These are phyloP conservation scores for Dinochytrium kinnereticum DNA, from an alignment of 371 early-diverging fungal species.

Conservation along the genomic window DNA sequence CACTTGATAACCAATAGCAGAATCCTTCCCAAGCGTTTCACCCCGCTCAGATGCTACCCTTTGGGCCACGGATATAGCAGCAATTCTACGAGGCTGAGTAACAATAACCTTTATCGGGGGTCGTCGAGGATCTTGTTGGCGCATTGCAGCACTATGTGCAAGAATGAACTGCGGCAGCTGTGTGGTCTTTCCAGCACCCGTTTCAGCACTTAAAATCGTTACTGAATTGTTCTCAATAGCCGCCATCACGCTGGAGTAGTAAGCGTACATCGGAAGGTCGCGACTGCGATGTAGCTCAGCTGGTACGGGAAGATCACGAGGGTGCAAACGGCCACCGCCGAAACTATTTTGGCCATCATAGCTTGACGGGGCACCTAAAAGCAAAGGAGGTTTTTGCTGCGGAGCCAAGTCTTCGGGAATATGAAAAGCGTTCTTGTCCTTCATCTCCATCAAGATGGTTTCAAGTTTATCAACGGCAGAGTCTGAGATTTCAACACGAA, in stretches of 20 bases:
- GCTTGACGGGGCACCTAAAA: not conserved
- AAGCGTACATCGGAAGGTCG: slow-evolving; percentile 43
- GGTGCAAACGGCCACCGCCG: no score
- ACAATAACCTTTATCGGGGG: slow-evolving; percentile 69
- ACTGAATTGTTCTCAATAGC: slow-evolving; percentile 67
- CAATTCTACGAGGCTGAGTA: slow-evolving; percentile 96
- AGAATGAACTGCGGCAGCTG: slow-evolving; percentile 90
- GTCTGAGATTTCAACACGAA: slow-evolving; percentile 35
- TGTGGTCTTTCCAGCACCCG: slow-evolving; percentile 96
- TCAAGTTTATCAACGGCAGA: slow-evolving; percentile 17
- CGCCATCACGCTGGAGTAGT: slow-evolving; percentile 49
- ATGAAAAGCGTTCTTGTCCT: slow-evolving; percentile 23
- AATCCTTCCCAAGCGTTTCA: slow-evolving; percentile 52
- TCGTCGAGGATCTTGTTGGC: slow-evolving; percentile 19
- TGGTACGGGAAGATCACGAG: not conserved
- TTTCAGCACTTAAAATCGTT: slow-evolving; percentile 85
- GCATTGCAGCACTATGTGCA: slow-evolving; percentile 59
- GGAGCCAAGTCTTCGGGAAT: slow-evolving; percentile 6
- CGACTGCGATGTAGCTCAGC: slow-evolving; percentile 6
- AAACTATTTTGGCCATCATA: not conserved
- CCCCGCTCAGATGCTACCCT: slow-evolving; percentile 86
- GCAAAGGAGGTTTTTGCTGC: not conserved
- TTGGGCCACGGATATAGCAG: slow-evolving; percentile 90
- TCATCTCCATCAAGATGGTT: slow-evolving; percentile 14
- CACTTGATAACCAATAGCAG: slow-evolving; percentile 83